Evolutionary conservation across 768 basidiomycete genomes (phyloP).

Genomic region (Paxillus rubicundulus): DNA sequence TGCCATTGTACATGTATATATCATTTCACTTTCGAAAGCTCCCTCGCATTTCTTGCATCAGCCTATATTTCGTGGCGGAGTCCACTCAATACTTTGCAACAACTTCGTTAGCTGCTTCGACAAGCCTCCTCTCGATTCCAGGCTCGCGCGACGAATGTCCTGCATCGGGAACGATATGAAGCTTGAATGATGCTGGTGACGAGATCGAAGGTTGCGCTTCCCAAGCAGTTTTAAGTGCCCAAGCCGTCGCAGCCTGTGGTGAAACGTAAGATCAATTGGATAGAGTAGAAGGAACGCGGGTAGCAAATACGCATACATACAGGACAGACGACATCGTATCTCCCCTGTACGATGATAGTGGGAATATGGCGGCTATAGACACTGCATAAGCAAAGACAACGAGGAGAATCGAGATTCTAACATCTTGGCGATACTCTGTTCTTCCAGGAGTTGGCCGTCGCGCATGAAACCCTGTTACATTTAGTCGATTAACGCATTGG

Average conservation of each 20-base stretch:
- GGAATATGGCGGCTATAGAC: slow-evolving; percentile 81
- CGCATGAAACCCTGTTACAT: slow-evolving; percentile 71
- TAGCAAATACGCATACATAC: slow-evolving; percentile 41
- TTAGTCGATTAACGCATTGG: slow-evolving; percentile 4
- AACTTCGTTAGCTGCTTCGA: slow-evolving; percentile 49
- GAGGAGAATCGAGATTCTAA: slow-evolving; percentile 28
- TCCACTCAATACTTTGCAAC: slow-evolving; percentile 22
- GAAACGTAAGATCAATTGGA: slow-evolving; percentile 1
- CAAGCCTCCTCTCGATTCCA: slow-evolving; percentile 65
- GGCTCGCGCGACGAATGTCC: slow-evolving; percentile 82
- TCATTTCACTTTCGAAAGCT: neutral
- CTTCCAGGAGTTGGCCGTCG: slow-evolving; percentile 82
- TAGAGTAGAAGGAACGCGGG: neutral
- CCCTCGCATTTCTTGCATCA: neutral
- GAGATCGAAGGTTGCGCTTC: slow-evolving; percentile 56
- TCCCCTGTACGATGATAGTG: slow-evolving; percentile 74
- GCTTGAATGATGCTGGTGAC: slow-evolving; percentile 12
- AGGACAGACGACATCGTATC: slow-evolving; percentile 89
- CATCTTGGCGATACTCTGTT: slow-evolving; percentile 88
- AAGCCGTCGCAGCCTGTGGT: slow-evolving; percentile 71
- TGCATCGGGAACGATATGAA: slow-evolving; percentile 79
- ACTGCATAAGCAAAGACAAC: slow-evolving; percentile 6
- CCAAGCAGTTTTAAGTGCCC: slow-evolving; percentile 77
- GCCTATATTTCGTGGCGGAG: neutral
- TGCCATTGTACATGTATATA: neutral